These are phyloP conservation scores for Boletus vermiculosoides DNA, from an alignment of 768 basidiomycete species.

Conservation along the genomic window DNA sequence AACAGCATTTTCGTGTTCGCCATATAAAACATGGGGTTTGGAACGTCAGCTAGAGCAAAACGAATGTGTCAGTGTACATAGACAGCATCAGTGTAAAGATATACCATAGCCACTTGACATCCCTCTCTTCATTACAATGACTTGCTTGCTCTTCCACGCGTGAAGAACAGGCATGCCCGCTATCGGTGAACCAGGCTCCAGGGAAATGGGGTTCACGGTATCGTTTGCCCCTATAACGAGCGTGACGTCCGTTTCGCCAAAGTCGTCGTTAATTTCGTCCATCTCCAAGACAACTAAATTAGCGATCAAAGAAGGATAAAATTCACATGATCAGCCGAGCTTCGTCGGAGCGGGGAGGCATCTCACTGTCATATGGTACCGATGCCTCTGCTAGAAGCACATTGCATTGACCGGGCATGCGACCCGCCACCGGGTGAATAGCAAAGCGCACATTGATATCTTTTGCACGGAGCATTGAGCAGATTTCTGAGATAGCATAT, in stretches of 20 bases:
- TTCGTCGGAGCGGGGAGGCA: neutral
- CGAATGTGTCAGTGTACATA: neutral
- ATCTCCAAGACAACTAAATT: conserved; percentile 79
- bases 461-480: conserved; percentile 65
- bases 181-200: conserved; percentile 83
- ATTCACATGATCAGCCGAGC: neutral
- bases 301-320: neutral
- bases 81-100: conserved; percentile 11
- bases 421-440: conserved; percentile 88
- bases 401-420: conserved; percentile 93
- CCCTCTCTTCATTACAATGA: conserved; percentile 90
- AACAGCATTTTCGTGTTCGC: conserved; percentile 88
- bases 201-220: conserved; percentile 87
- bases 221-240: conserved; percentile 92
- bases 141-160: conserved; percentile 92
- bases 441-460: conserved; percentile 82
- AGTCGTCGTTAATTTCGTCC: conserved; percentile 95
- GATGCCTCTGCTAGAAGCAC: conserved; percentile 89
- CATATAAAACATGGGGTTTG: conserved; percentile 95
- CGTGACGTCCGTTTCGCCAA: conserved; percentile 83
- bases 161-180: conserved; percentile 92
- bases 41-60: conserved; percentile 67
- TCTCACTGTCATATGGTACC: conserved; percentile 84
- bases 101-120: conserved; percentile 85
- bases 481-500: conserved; percentile 75